Evolutionary conservation across 306 rosid genomes (phyloP).

Genomic region (Mimosa bimucronata): DNA sequence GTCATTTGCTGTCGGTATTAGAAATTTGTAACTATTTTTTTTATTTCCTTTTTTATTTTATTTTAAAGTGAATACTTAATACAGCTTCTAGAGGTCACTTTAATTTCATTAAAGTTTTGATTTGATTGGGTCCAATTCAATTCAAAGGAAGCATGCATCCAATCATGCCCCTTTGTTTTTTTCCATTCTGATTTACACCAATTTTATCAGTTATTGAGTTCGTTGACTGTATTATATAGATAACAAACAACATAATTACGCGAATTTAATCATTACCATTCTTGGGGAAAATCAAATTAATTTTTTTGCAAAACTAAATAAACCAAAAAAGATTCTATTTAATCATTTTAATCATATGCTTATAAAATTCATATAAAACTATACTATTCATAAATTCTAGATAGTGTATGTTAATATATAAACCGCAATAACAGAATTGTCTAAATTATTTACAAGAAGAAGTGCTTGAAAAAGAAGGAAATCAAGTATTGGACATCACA

Average conservation of each 20-base stretch:
- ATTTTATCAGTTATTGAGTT: not conserved
- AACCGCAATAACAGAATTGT: not conserved
- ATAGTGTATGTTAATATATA: not conserved
- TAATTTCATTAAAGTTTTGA: not conserved
- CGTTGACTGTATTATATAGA: not conserved
- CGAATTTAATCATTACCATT: not conserved
- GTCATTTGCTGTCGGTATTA: not conserved
- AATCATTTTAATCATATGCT: not conserved
- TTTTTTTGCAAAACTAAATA: not conserved
- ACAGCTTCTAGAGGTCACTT: not conserved
- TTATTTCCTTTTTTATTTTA: not conserved
- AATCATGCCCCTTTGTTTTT: not conserved
- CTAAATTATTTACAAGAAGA: not conserved
- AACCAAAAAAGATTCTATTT: not conserved
- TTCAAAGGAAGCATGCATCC: not conserved
- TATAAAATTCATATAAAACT: not conserved
- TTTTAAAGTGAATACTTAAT: not conserved
- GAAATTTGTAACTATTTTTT: not conserved
- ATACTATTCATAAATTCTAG: not conserved
- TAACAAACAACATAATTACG: not conserved
- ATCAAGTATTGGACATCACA: not conserved
- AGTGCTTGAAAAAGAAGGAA: not conserved
- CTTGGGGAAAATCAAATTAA: not conserved
- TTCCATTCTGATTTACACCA: not conserved
- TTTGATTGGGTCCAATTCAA: not conserved